Conservation (phyloP, 2,329 filamentous ascomycete genomes). For the Blastomyces parvus region DNA sequence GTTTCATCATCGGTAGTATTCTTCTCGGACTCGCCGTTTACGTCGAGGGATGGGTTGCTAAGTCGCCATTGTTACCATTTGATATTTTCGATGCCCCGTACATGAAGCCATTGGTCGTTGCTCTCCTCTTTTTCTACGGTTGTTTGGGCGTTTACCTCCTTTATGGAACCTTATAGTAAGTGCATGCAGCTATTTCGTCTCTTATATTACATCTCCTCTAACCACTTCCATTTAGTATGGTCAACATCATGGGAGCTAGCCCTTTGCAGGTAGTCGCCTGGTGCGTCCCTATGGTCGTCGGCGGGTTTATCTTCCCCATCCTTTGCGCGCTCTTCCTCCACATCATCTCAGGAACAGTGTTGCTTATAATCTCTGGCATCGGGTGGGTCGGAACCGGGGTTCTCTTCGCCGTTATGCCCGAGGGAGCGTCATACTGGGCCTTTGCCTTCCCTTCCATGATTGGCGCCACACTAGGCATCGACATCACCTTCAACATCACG, state of each 20-base stretch:
- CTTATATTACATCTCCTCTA: background rate
- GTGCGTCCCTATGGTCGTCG: constrained; percentile 58
- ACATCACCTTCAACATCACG: constrained; percentile 64
- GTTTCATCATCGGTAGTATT: constrained; percentile 53
- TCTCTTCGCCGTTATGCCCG: constrained; percentile 56
- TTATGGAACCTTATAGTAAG: constrained; percentile 60
- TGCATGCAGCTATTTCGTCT: constrained; percentile 7
- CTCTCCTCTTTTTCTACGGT: constrained; percentile 59
- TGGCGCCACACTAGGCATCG: constrained; percentile 61
- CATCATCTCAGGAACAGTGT: constrained; percentile 51
- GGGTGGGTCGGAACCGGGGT: constrained; percentile 51
- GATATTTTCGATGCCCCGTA: constrained; percentile 61
- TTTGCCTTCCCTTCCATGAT: constrained; percentile 58
- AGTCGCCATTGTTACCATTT: constrained; percentile 58
- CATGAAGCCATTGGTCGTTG: constrained; percentile 54
- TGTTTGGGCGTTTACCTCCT: constrained; percentile 59
- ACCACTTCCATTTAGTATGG: constrained; percentile 40
- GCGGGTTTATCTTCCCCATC: constrained; percentile 56
- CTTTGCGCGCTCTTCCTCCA: constrained; percentile 59
- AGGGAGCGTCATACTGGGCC: constrained; percentile 55
- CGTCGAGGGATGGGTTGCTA: constrained; percentile 61
- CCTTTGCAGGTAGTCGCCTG: constrained; percentile 58
- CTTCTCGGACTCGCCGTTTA: constrained; percentile 55
- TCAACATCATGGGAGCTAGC: constrained; percentile 48
- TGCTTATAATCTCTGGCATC: constrained; percentile 53